A percentile compares a stretch with the other conserved stretches of the same genome.
These are phyloP conservation scores for Populus alba DNA, from an alignment of 345 rosid species.

Conservation along the genomic window DNA sequence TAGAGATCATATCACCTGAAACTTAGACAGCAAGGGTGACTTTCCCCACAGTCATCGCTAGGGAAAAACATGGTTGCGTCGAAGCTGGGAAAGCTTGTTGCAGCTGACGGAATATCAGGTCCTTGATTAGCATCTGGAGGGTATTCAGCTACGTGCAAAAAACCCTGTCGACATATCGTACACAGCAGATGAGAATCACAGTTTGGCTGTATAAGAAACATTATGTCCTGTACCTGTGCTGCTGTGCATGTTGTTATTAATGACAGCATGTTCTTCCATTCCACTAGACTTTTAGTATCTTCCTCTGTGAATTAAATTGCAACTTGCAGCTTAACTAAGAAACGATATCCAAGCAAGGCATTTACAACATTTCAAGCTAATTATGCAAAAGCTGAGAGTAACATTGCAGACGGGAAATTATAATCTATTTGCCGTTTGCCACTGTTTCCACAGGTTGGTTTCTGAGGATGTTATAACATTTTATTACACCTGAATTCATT, in stretches of 20 bases:
- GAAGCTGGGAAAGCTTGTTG: conserved; percentile 66
- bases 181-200: conserved; percentile 25
- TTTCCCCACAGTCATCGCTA: conserved; percentile 26
- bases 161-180: conserved; percentile 51
- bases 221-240: neutral
- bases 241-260: neutral
- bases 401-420: neutral
- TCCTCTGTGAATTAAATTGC: neutral
- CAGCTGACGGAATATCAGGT: conserved; percentile 93
- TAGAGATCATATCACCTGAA: conserved; percentile 45
- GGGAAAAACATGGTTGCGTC: conserved; percentile 47
- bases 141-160: conserved; percentile 89
- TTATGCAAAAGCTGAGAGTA: neutral
- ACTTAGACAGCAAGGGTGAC: conserved; percentile 54
- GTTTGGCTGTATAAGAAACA: neutral
- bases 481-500: neutral
- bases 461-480: neutral
- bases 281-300: neutral
- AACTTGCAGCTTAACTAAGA: neutral
- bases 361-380: neutral
- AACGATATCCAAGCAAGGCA: neutral
- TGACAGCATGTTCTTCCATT: neutral
- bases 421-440: neutral
- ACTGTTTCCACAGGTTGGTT: neutral
- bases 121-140: conserved; percentile 99